Evolutionary conservation across 768 basidiomycete species (phyloP), one percentile per base, ranked within the genome.

Genomic region (Suillus spraguei): DNA sequence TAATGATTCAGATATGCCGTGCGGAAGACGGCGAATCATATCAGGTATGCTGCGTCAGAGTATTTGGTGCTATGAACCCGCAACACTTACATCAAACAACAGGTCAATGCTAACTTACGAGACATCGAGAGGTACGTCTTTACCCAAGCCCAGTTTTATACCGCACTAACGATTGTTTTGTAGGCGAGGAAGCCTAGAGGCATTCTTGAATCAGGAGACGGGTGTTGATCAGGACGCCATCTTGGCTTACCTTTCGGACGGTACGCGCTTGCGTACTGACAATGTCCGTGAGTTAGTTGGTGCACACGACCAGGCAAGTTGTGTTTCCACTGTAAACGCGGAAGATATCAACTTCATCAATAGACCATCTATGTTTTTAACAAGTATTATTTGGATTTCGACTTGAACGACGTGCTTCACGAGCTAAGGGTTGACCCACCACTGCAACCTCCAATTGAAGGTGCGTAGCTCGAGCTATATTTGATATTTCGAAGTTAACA

Each of bases 301-400:
- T 56, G 79, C 85, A 24, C 85, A 87, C 69, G 90, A 91, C 75
- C 91, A 93, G 82, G 92, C 91, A 58, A 59, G 82, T 72, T 41
- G 6, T 49, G n/a, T 22, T 53, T 22, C 44, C 28, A 38, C 44
- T 22, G 16, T 41, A 53, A 14, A 20, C 4, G 2, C 28, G 17
- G 59, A 17, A 46, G 55, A 63, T 17, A 55, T 69, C 53, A 61
- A 60, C 79, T 16, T 24, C n/a, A 32, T 44, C 24, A 17, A 47
- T 32, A 85, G 92, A 82, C 86, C 8, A 89, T 95, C 64, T 94
- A 85, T 69, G 90, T 94, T 6, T 95, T 91, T 77, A 94, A 94
- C 77, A 92, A 92, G 70, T 80, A 84, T 69, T 91, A 90, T 69
- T 82, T 95, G 42, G 91, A 92, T 66, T 79, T 86, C 50, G 86